Conservation (phyloP, 208 protist genomes). For the Trypanosoma platydactyli region DNA sequence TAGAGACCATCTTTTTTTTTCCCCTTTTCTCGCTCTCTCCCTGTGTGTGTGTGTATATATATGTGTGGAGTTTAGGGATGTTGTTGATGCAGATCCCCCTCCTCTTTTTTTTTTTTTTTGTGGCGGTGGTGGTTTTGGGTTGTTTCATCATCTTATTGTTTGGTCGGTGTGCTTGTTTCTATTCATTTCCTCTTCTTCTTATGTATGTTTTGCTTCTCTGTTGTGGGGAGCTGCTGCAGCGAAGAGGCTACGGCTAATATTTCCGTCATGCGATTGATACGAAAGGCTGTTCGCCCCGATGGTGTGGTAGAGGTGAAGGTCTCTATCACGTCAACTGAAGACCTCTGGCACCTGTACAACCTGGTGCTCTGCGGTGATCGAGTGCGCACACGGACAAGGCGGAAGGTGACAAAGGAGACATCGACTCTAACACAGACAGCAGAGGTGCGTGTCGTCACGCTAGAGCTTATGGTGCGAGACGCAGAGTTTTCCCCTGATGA, state of each 20-base stretch:
- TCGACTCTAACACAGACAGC: constrained; percentile 40
- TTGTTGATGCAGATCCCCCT: too few species aligned
- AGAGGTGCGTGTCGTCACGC: constrained; percentile 60
- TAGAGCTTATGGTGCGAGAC: constrained; percentile 56
- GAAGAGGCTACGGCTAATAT: neutral
- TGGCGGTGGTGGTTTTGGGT: neutral
- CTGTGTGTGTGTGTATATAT: too few species aligned
- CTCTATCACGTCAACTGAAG: constrained; percentile 86
- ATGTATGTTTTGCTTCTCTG: constrained; percentile 7
- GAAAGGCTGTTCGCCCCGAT: constrained; percentile 44
- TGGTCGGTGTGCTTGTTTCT: neutral
- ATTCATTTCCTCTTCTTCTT: neutral
- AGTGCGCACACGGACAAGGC: constrained; percentile 70
- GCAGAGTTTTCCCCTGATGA: constrained; percentile 78
- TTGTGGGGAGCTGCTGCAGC: neutral
- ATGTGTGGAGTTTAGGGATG: too few species aligned
- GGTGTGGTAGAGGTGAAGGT: constrained; percentile 90
- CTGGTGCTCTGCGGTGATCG: constrained; percentile 88
- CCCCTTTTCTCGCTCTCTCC: too few species aligned
- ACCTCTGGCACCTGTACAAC: constrained; percentile 98
- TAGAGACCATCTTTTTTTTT: too few species aligned
- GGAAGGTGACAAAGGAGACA: constrained; percentile 74
- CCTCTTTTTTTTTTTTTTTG: constrained; percentile 10
- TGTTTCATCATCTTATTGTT: neutral
- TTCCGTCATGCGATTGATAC: constrained; percentile 60